Conservation (phyloP, 31 red algal genomes). For the Odonthalia washingtoniensis region DNA sequence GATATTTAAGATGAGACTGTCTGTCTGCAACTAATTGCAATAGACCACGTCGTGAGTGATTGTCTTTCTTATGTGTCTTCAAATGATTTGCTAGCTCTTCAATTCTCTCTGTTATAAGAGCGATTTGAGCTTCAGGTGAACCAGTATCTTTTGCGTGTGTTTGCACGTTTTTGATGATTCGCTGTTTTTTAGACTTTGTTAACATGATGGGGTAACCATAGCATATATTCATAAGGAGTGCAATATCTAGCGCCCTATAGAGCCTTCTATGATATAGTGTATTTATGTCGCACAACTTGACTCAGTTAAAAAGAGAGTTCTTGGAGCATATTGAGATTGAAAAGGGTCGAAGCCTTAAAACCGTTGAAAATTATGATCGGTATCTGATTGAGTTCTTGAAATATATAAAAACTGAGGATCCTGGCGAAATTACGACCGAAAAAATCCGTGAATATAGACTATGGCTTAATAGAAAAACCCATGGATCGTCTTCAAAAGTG, state of each 20-base stretch:
- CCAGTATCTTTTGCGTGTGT: conserved; percentile 92
- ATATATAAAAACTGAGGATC: neutral
- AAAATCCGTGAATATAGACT: conserved; percentile 23
- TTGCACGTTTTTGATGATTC: no score
- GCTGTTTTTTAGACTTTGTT: no score
- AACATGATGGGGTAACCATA: no score
- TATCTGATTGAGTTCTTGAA: neutral
- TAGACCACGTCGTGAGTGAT: conserved; percentile 86
- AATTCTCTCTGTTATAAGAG: conserved; percentile 85
- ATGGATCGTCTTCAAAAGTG: no score
- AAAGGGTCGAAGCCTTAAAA: conserved; percentile 7
- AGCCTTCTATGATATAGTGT: no score
- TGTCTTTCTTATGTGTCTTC: conserved; percentile 93
- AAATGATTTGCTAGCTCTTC: conserved; percentile 85
- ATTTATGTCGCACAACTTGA: no score
- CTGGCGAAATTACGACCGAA: neutral
- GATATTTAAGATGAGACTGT: conserved; percentile 78
- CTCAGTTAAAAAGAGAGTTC: neutral
- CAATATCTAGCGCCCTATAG: no score
- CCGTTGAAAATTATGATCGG: conserved; percentile 19
- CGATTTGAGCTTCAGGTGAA: conserved; percentile 98
- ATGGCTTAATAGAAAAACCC: conserved; percentile 2
- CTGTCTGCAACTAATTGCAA: conserved; percentile 83
- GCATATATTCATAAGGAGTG: no score
- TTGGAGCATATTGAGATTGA: conserved; percentile 10